A percentile compares a stretch with the other conserved stretches of the same genome.
Evolutionary conservation across 31 red algal species (phyloP).

Genomic region (Endocladia muricata): DNA sequence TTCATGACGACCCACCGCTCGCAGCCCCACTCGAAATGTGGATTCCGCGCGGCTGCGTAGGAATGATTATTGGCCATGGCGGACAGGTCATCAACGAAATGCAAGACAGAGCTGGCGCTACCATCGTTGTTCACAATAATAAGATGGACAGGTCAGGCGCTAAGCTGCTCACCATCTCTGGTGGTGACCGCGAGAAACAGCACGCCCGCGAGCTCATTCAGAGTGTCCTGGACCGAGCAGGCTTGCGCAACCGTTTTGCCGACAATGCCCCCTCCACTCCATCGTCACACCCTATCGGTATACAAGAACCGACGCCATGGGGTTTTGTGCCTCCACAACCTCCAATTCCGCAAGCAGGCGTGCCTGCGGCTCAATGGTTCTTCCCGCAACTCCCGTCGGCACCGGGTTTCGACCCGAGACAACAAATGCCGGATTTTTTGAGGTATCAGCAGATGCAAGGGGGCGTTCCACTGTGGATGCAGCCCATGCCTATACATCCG

Average conservation of each 20-base stretch:
- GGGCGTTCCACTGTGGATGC: slow-evolving; percentile 13
- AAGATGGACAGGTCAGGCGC: slow-evolving; percentile 48
- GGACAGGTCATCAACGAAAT: slow-evolving; percentile 76
- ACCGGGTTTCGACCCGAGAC: too few relatives aligned
- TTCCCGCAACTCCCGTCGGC: too few relatives aligned
- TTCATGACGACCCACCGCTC: slow-evolving; percentile 26
- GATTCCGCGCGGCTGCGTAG: slow-evolving; percentile 82
- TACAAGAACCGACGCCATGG: slow-evolving; percentile 9
- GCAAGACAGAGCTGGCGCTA: slow-evolving; percentile 72
- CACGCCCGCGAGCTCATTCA: slow-evolving; percentile 61
- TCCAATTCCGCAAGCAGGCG: slow-evolving; percentile 15
- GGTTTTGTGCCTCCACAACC: neutral
- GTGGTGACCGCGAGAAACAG: slow-evolving; percentile 49
- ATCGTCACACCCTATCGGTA: slow-evolving; percentile 21
- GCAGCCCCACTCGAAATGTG: slow-evolving; percentile 67
- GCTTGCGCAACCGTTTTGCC: slow-evolving; percentile 3
- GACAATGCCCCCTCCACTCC: too few relatives aligned
- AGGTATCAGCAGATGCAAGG: too few relatives aligned
- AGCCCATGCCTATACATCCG: slow-evolving; percentile 14
- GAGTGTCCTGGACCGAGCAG: slow-evolving; percentile 57
- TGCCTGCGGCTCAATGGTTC: too few relatives aligned
- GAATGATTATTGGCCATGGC: slow-evolving; percentile 74
- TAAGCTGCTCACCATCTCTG: slow-evolving; percentile 83
- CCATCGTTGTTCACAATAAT: slow-evolving; percentile 84
- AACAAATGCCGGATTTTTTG: too few relatives aligned